These are phyloP conservation scores for Piloderma croceum DNA, from an alignment of 768 basidiomycete species.

Conservation along the genomic window DNA sequence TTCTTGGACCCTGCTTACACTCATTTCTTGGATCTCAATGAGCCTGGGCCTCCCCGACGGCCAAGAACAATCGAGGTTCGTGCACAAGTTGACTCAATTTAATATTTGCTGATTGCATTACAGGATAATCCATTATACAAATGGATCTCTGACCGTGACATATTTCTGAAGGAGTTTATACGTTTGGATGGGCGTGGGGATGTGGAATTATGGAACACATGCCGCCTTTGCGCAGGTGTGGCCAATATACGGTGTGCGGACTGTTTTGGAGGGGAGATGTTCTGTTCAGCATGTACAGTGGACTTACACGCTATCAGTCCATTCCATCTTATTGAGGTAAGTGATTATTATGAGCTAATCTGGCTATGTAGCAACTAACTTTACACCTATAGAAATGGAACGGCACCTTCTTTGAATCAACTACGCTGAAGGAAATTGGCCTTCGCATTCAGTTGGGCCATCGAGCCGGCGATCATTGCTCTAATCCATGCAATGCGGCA, in stretches of 20 bases:
- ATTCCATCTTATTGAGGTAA: slow-evolving; percentile 13
- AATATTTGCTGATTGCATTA: too few species aligned
- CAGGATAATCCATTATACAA: slow-evolving; percentile 1
- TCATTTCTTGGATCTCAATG: too few species aligned
- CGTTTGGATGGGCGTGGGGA: neutral
- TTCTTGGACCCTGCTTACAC: too few species aligned
- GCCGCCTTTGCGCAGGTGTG: neutral
- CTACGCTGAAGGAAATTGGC: slow-evolving; percentile 11
- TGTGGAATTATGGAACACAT: neutral
- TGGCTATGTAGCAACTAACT: neutral
- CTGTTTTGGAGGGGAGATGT: slow-evolving; percentile 10
- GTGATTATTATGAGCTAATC: neutral
- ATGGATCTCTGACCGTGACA: slow-evolving; percentile 2
- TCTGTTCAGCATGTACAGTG: slow-evolving; percentile 13
- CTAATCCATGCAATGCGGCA: slow-evolving; percentile 4
- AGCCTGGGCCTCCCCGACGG: too few species aligned
- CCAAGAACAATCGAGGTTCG: too few species aligned
- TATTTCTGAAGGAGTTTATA: neutral
- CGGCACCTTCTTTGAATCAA: slow-evolving; percentile 6
- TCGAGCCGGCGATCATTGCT: slow-evolving; percentile 9
- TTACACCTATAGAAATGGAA: slow-evolving; percentile 8
- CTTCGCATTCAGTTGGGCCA: slow-evolving; percentile 22
- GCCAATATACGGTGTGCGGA: slow-evolving; percentile 14
- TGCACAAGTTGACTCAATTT: too few species aligned
- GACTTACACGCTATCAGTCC: slow-evolving; percentile 5